These are phyloP conservation scores for Stentor roeselii DNA, from an alignment of 73 alveolate species.

Conservation along the genomic window DNA sequence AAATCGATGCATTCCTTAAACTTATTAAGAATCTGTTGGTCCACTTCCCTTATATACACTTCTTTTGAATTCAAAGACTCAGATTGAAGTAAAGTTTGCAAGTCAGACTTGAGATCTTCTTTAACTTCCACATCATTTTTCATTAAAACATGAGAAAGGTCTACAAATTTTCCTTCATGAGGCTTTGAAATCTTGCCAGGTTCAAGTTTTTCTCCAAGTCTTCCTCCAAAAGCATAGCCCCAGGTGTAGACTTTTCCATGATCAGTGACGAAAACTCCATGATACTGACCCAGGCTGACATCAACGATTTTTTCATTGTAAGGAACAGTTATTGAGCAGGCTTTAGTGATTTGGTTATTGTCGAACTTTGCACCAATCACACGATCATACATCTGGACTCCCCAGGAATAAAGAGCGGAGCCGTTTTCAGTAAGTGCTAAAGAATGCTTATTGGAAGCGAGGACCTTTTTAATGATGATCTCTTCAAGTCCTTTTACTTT, in stretches of 20 bases:
- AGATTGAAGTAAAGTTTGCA: neutral
- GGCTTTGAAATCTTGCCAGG: neutral
- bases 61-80: constrained; percentile 12
- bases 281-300: constrained; percentile 15
- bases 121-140: no score
- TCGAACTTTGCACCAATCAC: neutral
- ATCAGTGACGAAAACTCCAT: constrained; percentile 39
- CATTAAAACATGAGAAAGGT: neutral
- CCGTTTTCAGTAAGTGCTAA: neutral
- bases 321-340: neutral
- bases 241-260: constrained; percentile 54
- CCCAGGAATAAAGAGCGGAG: neutral
- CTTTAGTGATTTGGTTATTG: neutral
- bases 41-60: neutral
- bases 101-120: neutral
- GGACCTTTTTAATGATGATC: neutral
- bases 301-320: neutral
- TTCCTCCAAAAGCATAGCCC: constrained; percentile 72
- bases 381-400: neutral
- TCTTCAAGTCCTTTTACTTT: neutral
- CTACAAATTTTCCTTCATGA: neutral
- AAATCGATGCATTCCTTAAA: neutral
- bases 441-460: neutral
- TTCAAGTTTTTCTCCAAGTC: constrained; percentile 42
- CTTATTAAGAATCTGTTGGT: neutral